Base-by-base conservation (phyloP, 2,329 filamentous ascomycete genomes). In the Claviceps sp. region DNA sequence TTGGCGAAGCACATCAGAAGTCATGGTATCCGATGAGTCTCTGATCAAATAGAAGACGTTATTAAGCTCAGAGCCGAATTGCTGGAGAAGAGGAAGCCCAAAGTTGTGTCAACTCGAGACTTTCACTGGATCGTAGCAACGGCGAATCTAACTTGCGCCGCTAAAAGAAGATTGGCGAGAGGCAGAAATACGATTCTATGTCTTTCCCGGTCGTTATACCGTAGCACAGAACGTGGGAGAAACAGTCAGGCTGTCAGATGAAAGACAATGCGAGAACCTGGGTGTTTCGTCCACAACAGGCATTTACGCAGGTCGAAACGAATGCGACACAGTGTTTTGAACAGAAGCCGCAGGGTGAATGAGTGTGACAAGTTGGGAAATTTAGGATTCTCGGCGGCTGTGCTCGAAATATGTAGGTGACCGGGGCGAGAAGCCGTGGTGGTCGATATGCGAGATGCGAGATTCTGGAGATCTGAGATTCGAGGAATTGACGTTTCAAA, bases 1-100 rank as follows among this genome's bases (percentile, higher is more conserved):
- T 66, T 78, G 76, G 50, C 76, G 72, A 54, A 66, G 60, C 13
- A 55, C 52, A 56, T 71, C 68, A 14, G 64, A 57, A 54, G 66
- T 61, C 67, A 70, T 70, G 54, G 52, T 44, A 29, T 34, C 36
- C 8, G 23, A 47, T 22, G 20, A 45, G 23, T 5, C 43, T 16
- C 37, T 40, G 26, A 13, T 37, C 14, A 40, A 9, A 40, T 1
- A 23, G n/a, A 5, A n/a, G 13, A 26, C 23, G 47, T 40, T 48
- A 20, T 39, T n/a, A 17, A 40, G 37, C 8, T 16, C 37, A 17
- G 47, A 48, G 47, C 5, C 37, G 22, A 5, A 29, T 17, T 17
- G 37, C 47, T 40, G 22, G 5, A 22, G 20, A 44, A 37, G 3
- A 26, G 16, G 38, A 17, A 29, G 47, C 17, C 9, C 17, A 22